Base-by-base conservation (phyloP, 75 land plant species). In the Isoetes taiwanensis region DNA sequence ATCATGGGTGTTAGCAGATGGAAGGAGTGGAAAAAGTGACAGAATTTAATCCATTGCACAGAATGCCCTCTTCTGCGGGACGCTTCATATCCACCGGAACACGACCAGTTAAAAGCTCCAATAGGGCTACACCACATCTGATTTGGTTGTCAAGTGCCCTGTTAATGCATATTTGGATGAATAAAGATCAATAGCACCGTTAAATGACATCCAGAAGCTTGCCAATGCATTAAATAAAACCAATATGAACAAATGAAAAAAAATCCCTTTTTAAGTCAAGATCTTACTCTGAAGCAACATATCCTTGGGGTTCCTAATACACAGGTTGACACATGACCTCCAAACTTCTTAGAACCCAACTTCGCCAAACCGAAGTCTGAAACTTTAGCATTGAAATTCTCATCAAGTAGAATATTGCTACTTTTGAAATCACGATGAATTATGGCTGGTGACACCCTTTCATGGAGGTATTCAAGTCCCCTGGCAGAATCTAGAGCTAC, bases 111-210 rank as follows among this genome's bases (percentile, higher is more conserved):
- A 75, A 66, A 48, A 80, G 61, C 70, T 80, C 82, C 55, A 80
- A 56, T 17, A 86, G 79, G 28, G 83, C 87, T 29, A 86, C 81
- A 8, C 93, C 93, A 86, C 89, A 68, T 86, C 93, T 74, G 93
- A 86, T 64, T 86, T 86, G 56, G 88, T 80, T 0, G 93, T 83
- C 55, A 86, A 74, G 33, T 78, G 86, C 6, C 93, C 93, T 9
- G 88, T 75, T 57, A 80, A 75, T 42, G 80, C 84, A 72, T 86
- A 86, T 77, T 88, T 86, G 59, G 52, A 61, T 32, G 30, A 9
- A 37, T 37, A 37, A 37, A 37, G 14, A 14, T 9, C 38, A 37
- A 37, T 37, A 9, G 14, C 9, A 14, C 14, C 14, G 38, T 37
- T 37, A 37, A 9, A 37, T 37, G 38, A 14, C 14, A 37, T 9